phyloP scores from a whole-genome alignment of 345 rosid species.

The Citrus medica region DNA sequence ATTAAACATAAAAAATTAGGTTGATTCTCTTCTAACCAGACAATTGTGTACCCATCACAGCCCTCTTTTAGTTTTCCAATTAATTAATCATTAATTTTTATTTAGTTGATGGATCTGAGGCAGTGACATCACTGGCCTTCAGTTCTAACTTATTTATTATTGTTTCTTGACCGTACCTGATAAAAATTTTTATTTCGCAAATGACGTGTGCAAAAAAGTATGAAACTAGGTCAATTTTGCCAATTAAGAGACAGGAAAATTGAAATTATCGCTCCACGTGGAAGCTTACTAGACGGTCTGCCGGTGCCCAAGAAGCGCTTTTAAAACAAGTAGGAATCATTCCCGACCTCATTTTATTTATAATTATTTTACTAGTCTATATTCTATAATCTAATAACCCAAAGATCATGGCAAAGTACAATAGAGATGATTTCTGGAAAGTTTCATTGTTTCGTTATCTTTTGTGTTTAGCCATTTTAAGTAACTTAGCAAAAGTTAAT shows the following conservation, averaged over 20 bases:
- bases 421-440: neutral
- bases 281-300: slow-evolving; percentile 15
- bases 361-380: neutral
- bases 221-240: neutral
- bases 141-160: neutral
- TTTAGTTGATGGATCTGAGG: slow-evolving; percentile 13
- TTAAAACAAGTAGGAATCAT: neutral
- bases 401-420: neutral
- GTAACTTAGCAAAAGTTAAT: neutral
- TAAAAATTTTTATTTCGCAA: neutral
- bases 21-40: slow-evolving; percentile 27
- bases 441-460: neutral
- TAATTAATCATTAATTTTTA: neutral
- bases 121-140: slow-evolving; percentile 26
- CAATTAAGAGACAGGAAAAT: slow-evolving; percentile 16
- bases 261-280: slow-evolving; percentile 35
- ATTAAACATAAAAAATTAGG: neutral
- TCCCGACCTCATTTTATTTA: slow-evolving; percentile 1
- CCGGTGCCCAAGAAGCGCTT: neutral
- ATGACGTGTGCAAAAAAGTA: slow-evolving; percentile 1
- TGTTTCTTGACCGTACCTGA: neutral
- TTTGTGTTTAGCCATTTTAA: neutral
- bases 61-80: neutral
- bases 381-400: neutral
- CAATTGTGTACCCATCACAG: slow-evolving; percentile 2